Base-by-base conservation (phyloP, 257 asterid genomes). In the Ehretia macrophylla region DNA sequence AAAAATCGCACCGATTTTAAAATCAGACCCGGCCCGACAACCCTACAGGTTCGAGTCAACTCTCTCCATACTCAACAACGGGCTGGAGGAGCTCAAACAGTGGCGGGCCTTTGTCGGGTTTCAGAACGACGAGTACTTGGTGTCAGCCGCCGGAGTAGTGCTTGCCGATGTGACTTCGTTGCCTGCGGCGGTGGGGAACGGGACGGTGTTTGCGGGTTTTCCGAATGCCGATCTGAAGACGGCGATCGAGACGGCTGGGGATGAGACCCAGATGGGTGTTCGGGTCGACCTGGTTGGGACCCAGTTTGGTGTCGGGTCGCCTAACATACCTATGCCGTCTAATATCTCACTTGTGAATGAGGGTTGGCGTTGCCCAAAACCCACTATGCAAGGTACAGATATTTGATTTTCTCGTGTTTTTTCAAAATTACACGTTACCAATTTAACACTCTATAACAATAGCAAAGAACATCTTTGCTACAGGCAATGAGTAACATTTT, bases 81-180 rank as follows among this genome's bases (percentile, higher is more conserved):
- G 91, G 42, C 56, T 69, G 0, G 84, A 79, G 0, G 95, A 86
- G 64, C 85, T 92, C 17, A 78, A 85, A 56, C 77, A 86, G 0
- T 92, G 99, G 99, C 83, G 78, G 62, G 97, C 78, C 0, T 89
- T 75, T 47, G 95, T 92, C 9, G 97, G 99, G 14, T 92, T 92
- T 32, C 84, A 75, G 69, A 83, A 86, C 66, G 77, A 74, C 1
- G 99, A 92, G 83, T 68, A 68, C 9, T 17, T 92, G 79, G 99
- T 92, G 0, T 92, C 99, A 0, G 96, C 99, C 0, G 66, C 89
- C 13, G 87, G 85, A 27, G 96, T 90, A 4, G 81, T 88, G 37
- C 84, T 89, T 1, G 91, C 85, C 5, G 95, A 92, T 11, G 99
- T 97, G 54, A 61, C 52, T 17, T 70, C 89, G 6, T 27, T 92